These are phyloP conservation scores for Kregervanrija delftensis DNA, from an alignment of 805 yeast species.

Conservation along the genomic window DNA sequence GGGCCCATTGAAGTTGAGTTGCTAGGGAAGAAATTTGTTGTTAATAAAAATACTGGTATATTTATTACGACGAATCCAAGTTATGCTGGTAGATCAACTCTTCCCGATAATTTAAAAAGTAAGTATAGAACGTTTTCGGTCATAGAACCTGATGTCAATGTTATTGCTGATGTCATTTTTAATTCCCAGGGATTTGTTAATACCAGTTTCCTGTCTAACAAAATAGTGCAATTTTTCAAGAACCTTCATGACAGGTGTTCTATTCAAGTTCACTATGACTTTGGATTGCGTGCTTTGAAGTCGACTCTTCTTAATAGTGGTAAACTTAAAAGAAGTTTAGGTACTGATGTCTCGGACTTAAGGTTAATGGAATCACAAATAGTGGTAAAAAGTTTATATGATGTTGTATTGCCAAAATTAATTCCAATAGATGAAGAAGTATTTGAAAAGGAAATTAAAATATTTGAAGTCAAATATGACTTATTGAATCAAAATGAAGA, in stretches of 20 bases:
- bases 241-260: conserved; percentile 37
- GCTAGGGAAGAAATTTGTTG: conserved; percentile 32
- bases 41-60: conserved; percentile 53
- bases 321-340: conserved; percentile 21
- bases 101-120: conserved; percentile 83
- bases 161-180: conserved; percentile 67
- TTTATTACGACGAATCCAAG: conserved; percentile 91
- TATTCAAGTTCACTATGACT: conserved; percentile 74
- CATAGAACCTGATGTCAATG: conserved; percentile 59
- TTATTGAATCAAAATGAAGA: conserved; percentile 10
- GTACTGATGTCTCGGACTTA: neutral
- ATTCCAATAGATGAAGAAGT: conserved; percentile 41
- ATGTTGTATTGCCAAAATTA: conserved; percentile 64
- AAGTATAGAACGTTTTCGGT: conserved; percentile 72
- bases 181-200: conserved; percentile 61
- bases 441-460: conserved; percentile 23
- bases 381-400: conserved; percentile 47
- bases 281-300: conserved; percentile 81
- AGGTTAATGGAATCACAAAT: conserved; percentile 17
- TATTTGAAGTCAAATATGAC: conserved; percentile 20
- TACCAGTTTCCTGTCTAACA: conserved; percentile 37
- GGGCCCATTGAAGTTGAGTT: conserved; percentile 29
- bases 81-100: conserved; percentile 71
- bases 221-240: conserved; percentile 49
- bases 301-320: conserved; percentile 58